phyloP scores from a whole-genome alignment of 352 stramenopile species.

The Phytophthora vignae region DNA sequence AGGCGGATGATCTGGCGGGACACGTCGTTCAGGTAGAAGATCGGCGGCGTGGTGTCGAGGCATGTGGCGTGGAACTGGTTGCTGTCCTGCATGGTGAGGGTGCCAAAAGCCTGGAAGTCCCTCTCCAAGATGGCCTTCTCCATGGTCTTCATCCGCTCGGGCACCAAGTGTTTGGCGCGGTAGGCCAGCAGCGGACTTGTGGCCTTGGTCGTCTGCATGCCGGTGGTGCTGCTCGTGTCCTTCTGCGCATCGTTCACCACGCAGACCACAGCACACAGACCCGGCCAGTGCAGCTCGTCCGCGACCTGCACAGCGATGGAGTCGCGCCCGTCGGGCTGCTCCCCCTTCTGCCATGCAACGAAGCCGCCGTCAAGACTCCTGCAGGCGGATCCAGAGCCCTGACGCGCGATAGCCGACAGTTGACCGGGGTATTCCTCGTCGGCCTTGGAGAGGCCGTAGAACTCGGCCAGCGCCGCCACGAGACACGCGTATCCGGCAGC shows the following conservation, averaged over 20 bases:
- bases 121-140: conserved; percentile 88
- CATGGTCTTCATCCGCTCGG: conserved; percentile 88
- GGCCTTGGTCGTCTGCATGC: conserved; percentile 95
- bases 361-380: conserved; percentile 97
- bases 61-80: conserved; percentile 99
- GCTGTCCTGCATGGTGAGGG: conserved; percentile 98
- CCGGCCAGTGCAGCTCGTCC: conserved; percentile 93
- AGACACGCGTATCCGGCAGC: conserved; percentile 97
- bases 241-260: conserved; percentile 97
- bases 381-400: conserved; percentile 96
- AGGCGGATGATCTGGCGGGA: conserved; percentile 84
- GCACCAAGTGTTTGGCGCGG: conserved; percentile 87
- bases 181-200: conserved; percentile 94
- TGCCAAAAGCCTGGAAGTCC: conserved; percentile 96
- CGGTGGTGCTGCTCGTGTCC: conserved; percentile 95
- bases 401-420: conserved; percentile 92
- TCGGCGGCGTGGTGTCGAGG: conserved; percentile 97
- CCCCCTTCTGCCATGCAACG: conserved; percentile 96
- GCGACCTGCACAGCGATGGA: conserved; percentile 76
- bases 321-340: conserved; percentile 68
- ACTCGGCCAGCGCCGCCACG: conserved; percentile 90
- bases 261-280: conserved; percentile 95
- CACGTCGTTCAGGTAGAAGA: conserved; percentile 99
- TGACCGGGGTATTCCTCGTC: conserved; percentile 92
- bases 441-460: conserved; percentile 90